Base-by-base conservation (phyloP, 1,284 basidiomycete species). In the Ustilago sp. region DNA sequence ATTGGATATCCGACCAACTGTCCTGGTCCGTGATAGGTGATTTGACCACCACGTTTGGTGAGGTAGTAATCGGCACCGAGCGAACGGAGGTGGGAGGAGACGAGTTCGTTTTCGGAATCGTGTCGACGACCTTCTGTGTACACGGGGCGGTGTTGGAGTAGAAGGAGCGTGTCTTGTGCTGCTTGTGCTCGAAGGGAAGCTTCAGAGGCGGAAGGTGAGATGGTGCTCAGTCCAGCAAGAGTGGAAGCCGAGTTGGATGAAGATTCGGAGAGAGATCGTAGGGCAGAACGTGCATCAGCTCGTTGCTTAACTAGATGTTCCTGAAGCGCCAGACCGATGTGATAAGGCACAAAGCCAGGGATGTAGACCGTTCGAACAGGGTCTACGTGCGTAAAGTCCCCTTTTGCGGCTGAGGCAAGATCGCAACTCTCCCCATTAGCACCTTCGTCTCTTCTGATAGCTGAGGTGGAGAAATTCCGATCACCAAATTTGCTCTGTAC, bases 21-120 rank as follows among this genome's bases (percentile, higher is more conserved):
- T 2, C 97, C 97, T 0, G 96, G 96, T 0, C 97, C 97, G 86
- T 99, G 97, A 86, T 94, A 99, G 2, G 97, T 99, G 63, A 95
- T 90, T 86, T 98, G 92, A 1, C 96, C 96, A 11, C 96, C 96
- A 68, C 97, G 89, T 72, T 91, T 90, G 2, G 95, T 92, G 38
- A 90, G 88, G 45, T 93, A 89, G 84, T 96, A 96, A 83, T 96
- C 94, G 0, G 96, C 95, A 17, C 95, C 94, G 31, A 94, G 89
- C 15, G 88, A 87, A 9, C 88, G 90, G 34, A 97, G 88, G 55
- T 93, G 90, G 43, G 86, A 83, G 41, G 91, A 90, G 82, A 96
- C 94, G 31, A 62, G 43, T 13, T 70, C 48, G 47, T 79, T 68
- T 47, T 89, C 88, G 12, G 91, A 87, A 50, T 89, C 88, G 17